Conservation (phyloP, 2,329 filamentous ascomycete species). For the Zymoseptoria pseudotritici region DNA sequence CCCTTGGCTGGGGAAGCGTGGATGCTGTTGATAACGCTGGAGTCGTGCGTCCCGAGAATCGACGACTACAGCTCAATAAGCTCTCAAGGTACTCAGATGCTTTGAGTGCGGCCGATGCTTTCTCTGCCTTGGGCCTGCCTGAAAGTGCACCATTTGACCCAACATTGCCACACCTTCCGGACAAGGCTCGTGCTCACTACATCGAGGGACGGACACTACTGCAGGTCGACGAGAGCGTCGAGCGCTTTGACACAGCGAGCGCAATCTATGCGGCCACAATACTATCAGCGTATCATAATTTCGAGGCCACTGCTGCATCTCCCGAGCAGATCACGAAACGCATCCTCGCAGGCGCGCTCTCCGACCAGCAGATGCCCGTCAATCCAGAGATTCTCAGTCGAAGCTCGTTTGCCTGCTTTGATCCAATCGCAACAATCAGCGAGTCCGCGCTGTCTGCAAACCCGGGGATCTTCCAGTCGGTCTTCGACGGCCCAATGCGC, state of each 20-base stretch:
- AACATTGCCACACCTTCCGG: constrained; percentile 51
- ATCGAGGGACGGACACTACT: constrained; percentile 48
- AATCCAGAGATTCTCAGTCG: constrained; percentile 26
- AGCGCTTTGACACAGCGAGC: constrained; percentile 38
- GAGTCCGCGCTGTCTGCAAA: constrained; percentile 26
- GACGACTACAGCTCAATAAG: constrained; percentile 34
- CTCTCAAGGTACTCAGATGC: constrained; percentile 51
- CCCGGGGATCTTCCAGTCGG: constrained; percentile 56
- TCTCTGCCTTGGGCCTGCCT: constrained; percentile 44
- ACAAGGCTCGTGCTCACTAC: constrained; percentile 49
- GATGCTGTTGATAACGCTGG: not conserved
- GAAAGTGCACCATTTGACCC: constrained; percentile 47
- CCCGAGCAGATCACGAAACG: not conserved
- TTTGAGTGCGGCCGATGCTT: constrained; percentile 61
- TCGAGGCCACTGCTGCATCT: constrained; percentile 7
- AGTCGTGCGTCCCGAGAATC: not conserved
- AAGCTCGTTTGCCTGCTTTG: constrained; percentile 43
- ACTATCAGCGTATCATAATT: constrained; percentile 16
- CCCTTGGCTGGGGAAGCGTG: constrained; percentile 34
- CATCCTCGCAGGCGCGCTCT: not conserved
- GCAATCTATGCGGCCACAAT: constrained; percentile 26
- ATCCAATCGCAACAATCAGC: constrained; percentile 40
- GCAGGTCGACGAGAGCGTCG: constrained; percentile 42
- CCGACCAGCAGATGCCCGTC: not conserved
- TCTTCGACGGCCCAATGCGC: constrained; percentile 64